Evolutionary conservation across 768 basidiomycete genomes (phyloP).

Genomic region (Saitozyma sp.): DNA sequence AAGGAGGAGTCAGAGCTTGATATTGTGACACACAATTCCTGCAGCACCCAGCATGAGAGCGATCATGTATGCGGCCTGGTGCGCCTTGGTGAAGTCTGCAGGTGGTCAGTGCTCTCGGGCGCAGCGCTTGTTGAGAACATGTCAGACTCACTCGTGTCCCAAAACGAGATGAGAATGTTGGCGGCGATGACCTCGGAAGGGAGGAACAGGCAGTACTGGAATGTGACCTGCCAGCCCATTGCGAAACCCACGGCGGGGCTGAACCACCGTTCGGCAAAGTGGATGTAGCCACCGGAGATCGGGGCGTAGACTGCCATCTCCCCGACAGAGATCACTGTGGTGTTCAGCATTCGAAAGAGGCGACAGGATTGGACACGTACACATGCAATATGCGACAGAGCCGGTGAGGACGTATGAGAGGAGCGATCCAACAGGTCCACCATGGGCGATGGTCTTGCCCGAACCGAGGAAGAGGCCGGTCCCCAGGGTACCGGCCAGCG

Average conservation of each 20-base stretch:
- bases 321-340: slow-evolving; percentile 66
- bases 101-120: too few species aligned
- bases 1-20: too few species aligned
- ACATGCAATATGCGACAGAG: slow-evolving; percentile 27
- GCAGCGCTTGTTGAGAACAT: too few species aligned
- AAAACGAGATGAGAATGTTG: slow-evolving; percentile 29
- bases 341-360: neutral
- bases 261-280: slow-evolving; percentile 7
- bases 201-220: slow-evolving; percentile 57
- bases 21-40: too few species aligned
- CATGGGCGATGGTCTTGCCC: slow-evolving; percentile 33
- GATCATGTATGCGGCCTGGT: too few species aligned
- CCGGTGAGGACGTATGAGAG: slow-evolving; percentile 26
- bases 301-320: slow-evolving; percentile 80
- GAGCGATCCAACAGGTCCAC: slow-evolving; percentile 30
- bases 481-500: slow-evolving; percentile 15
- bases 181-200: slow-evolving; percentile 32
- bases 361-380: slow-evolving; percentile 5
- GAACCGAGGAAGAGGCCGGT: slow-evolving; percentile 26
- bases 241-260: too few species aligned
- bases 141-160: slow-evolving; percentile 23
- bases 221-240: slow-evolving; percentile 61
- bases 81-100: too few species aligned
- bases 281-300: slow-evolving; percentile 67
- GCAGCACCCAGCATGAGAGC: too few species aligned